Evolutionary conservation across 2,329 filamentous ascomycete genomes (phyloP), one percentile per base, ranked within the genome.

Genomic region (Helotiales sp.): DNA sequence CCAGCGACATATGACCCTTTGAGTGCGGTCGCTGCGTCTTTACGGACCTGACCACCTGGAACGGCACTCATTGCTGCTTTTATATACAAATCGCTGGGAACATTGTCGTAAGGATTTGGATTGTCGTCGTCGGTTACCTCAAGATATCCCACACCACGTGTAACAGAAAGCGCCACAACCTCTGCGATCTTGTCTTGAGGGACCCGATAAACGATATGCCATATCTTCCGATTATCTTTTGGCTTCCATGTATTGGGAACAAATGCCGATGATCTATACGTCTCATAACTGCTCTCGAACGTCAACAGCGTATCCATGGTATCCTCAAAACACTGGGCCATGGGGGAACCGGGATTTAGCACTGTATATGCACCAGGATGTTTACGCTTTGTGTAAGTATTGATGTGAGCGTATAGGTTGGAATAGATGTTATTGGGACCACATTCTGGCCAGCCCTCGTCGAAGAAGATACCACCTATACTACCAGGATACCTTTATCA

Each of bases 381-480:
- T 28, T 69, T 69, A n/a, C 64, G 64, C 43, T 76, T 75, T 11
- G 71, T 75, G 28, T 72, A 69, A 26, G 69, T 40, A 63, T 71
- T 75, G 69, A 76, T 74, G 30, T 69, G 63, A 1, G 43, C 65
- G 67, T 78, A 78, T 10, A 78, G 54, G 10, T 77, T 69, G 5
- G 69, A 69, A 61, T 75, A 77, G 10, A 68, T 22, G 67, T 76
- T 77, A 50, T 74, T 69, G 20, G 57, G 52, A 1, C 75, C 75
- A 55, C 75, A 78, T 60, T 75, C 66, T 8, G 61, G 65, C 73
- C 72, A 77, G n/a, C 74, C 76, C 43, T 77, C 74, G 61, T 78
- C 74, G 59, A 78, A 78, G 59, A 78, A 77, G 67, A 78, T 78
- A 20, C 75, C 76, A 20, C 75, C 76, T 13, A 78, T 70, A 13